Conservation (phyloP, 2,329 filamentous ascomycete species). For the Alternaria arborescens region DNA sequence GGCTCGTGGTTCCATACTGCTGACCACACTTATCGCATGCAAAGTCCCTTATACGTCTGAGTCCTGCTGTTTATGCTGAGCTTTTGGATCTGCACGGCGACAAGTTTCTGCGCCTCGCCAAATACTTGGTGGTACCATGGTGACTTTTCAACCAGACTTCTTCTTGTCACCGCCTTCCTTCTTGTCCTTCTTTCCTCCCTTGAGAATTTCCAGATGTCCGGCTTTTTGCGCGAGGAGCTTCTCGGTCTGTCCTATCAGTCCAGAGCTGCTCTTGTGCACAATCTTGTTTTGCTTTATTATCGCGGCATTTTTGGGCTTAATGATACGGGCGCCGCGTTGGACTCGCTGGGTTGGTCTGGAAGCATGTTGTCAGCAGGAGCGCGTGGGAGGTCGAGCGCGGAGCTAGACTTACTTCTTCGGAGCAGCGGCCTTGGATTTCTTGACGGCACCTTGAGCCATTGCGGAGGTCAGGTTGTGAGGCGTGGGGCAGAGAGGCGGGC, state of each 20-base stretch:
- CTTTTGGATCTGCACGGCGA: background rate
- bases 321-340: constrained; percentile 66
- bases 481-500: constrained; percentile 13
- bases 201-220: constrained; percentile 74
- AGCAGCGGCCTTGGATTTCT: constrained; percentile 54
- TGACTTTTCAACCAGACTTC: constrained; percentile 20
- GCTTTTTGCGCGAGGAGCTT: constrained; percentile 70
- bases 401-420: constrained; percentile 48
- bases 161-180: constrained; percentile 39
- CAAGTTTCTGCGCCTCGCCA: background rate
- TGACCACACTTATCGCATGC: background rate
- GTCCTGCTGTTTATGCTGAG: background rate
- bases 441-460: constrained; percentile 61
- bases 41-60: background rate
- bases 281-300: constrained; percentile 69
- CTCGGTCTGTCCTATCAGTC: constrained; percentile 72
- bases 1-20: background rate
- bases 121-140: background rate
- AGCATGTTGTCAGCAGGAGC: constrained; percentile 13
- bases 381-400: background rate
- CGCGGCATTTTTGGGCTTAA: constrained; percentile 71
- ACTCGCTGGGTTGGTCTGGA: constrained; percentile 38
- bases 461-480: background rate
- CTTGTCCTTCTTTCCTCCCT: constrained; percentile 69
- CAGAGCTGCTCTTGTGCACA: constrained; percentile 71